phyloP scores from a whole-genome alignment of 768 basidiomycete species.

The Xerocomus brunneocitrinus region DNA sequence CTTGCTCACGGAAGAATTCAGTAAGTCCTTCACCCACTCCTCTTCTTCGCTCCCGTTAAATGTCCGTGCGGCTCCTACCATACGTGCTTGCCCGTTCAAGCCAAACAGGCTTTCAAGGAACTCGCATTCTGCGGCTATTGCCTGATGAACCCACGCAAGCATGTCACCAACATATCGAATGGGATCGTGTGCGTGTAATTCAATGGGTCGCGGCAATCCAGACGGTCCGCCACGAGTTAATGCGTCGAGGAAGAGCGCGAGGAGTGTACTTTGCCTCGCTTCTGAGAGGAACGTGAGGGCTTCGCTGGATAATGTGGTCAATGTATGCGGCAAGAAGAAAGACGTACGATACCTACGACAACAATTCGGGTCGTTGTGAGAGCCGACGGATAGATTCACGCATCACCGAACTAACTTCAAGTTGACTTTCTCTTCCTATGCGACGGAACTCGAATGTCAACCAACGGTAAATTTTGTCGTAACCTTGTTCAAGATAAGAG shows the following conservation, averaged over 20 bases:
- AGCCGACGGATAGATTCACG: slow-evolving; percentile 70
- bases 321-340: neutral
- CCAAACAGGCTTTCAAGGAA: slow-evolving; percentile 87
- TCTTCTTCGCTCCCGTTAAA: slow-evolving; percentile 61
- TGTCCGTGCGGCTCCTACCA: slow-evolving; percentile 71
- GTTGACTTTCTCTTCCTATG: slow-evolving; percentile 65
- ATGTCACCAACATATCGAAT: slow-evolving; percentile 96
- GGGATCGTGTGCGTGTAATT: slow-evolving; percentile 87
- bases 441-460: slow-evolving; percentile 80
- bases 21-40: slow-evolving; percentile 70
- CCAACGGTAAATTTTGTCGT: slow-evolving; percentile 86
- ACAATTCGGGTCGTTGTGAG: slow-evolving; percentile 70
- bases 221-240: too few relatives aligned
- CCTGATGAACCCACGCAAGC: slow-evolving; percentile 97
- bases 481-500: slow-evolving; percentile 80
- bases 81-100: slow-evolving; percentile 44
- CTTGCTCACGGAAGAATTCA: slow-evolving; percentile 80
- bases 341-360: slow-evolving; percentile 35
- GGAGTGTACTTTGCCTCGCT: slow-evolving; percentile 75
- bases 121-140: slow-evolving; percentile 91
- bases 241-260: slow-evolving; percentile 62
- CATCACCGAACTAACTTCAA: slow-evolving; percentile 62
- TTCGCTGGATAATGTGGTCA: slow-evolving; percentile 46
- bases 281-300: slow-evolving; percentile 71
- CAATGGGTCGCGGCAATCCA: too few relatives aligned